Conservation (phyloP, 257 asterid genomes). For the Primulina huaijiensis region DNA sequence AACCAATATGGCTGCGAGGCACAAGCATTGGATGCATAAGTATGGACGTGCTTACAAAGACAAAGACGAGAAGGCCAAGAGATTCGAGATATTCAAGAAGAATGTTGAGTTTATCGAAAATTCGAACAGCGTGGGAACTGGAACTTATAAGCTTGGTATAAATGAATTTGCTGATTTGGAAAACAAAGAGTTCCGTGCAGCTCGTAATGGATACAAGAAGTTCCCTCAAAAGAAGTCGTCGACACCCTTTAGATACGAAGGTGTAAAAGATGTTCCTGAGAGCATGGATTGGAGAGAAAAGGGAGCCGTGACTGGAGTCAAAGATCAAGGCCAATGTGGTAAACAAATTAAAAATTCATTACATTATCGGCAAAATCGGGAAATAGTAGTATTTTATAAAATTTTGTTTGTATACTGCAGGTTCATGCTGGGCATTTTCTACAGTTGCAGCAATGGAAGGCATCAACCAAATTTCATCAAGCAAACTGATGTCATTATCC, state of each 20-base stretch:
- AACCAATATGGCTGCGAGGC: constrained; percentile 17
- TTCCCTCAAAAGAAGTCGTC: neutral
- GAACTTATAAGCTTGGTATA: constrained; percentile 18
- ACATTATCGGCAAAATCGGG: neutral
- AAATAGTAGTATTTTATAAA: neutral
- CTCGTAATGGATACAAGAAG: constrained; percentile 22
- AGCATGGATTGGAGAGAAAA: constrained; percentile 2
- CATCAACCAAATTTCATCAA: constrained; percentile 11
- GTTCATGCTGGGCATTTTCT: constrained; percentile 33
- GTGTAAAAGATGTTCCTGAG: constrained; percentile 18
- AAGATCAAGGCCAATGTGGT: constrained; percentile 11
- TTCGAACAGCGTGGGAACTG: neutral
- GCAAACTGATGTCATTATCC: constrained; percentile 16
- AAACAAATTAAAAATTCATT: no score
- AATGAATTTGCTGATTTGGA: constrained; percentile 26
- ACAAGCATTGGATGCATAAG: constrained; percentile 27
- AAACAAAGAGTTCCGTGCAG: constrained; percentile 11
- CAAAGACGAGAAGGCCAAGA: constrained; percentile 18
- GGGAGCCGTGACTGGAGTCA: neutral
- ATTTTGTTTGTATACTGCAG: neutral
- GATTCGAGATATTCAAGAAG: constrained; percentile 28
- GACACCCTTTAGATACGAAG: constrained; percentile 20
- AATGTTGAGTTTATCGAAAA: constrained; percentile 25
- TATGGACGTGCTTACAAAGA: constrained; percentile 25
- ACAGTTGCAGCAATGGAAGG: constrained; percentile 28